phyloP scores from a whole-genome alignment of 2,329 filamentous ascomycete species.

The Fusarium phyllophilum region DNA sequence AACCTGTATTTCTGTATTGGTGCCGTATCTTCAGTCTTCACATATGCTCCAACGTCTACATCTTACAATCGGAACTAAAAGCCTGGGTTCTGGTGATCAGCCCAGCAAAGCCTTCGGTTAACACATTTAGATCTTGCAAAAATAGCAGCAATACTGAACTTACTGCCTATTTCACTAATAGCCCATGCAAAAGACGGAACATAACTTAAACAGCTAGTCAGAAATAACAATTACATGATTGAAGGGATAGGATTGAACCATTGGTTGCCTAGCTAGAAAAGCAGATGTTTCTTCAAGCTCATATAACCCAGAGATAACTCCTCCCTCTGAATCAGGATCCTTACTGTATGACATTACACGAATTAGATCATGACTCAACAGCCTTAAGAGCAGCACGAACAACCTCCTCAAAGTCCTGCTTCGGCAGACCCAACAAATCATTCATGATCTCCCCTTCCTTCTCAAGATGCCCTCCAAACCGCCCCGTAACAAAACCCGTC shows the following conservation, averaged over 20 bases:
- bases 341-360: not conserved
- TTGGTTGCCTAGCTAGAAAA: no score
- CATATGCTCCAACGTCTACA: not conserved
- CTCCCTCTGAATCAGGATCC: accelerated
- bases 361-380: no score
- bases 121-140: no score
- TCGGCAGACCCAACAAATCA: not conserved
- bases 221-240: no score
- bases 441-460: conserved; percentile 10
- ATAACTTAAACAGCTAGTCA: no score
- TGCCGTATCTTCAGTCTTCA: accelerated
- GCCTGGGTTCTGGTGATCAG: no score
- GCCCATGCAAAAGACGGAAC: no score
- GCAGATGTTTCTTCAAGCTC: not conserved
- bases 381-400: not conserved
- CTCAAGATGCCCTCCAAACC: not conserved
- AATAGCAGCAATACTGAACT: no score
- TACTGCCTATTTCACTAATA: no score
- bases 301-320: not conserved
- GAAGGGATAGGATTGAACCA: no score
- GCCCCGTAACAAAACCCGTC: conserved; percentile 1
- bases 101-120: no score
- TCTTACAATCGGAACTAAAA: no score
- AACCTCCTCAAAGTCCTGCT: not conserved
- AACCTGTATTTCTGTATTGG: accelerated